These are phyloP conservation scores for Aspergillus kassunensis DNA, from an alignment of 495 filamentous ascomycete genomes.

Conservation along the genomic window DNA sequence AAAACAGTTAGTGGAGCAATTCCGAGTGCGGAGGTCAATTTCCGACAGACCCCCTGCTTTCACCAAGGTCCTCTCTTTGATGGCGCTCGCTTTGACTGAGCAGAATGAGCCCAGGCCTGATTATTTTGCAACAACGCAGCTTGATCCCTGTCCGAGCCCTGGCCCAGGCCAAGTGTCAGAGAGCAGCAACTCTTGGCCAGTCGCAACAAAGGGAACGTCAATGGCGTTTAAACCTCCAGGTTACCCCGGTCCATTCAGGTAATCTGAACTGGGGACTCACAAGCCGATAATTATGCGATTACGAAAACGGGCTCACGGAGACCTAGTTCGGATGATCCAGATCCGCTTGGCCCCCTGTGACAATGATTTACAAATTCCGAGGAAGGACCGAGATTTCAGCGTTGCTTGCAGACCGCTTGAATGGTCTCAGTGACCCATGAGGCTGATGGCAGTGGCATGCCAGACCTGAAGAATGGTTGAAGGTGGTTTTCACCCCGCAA, in stretches of 20 bases:
- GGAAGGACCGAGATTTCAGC: constrained; percentile 3
- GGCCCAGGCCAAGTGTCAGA: constrained; percentile 11
- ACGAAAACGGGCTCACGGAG: too few relatives aligned
- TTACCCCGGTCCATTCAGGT: constrained; percentile 6
- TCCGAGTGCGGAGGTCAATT: constrained; percentile 20
- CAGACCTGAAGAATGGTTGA: neutral
- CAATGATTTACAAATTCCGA: neutral
- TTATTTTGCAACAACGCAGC: constrained; percentile 21
- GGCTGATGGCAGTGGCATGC: too few relatives aligned
- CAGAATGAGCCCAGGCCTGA: neutral
- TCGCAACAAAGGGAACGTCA: neutral
- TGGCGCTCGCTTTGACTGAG: neutral
- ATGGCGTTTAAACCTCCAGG: neutral
- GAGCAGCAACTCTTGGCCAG: neutral
- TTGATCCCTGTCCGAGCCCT: constrained; percentile 2
- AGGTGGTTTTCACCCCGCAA: constrained; percentile 13
- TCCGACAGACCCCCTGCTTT: constrained; percentile 9
- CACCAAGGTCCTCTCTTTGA: neutral
- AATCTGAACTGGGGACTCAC: neutral
- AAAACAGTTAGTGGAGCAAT: constrained; percentile 14
- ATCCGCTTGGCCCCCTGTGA: neutral
- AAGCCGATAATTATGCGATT: constrained; percentile 13
- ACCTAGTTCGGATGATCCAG: neutral
- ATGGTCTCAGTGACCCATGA: constrained; percentile 17
- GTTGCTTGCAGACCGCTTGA: constrained; percentile 2